Conservation (phyloP, 352 stramenopile species). For the Phytopythium litorale region DNA sequence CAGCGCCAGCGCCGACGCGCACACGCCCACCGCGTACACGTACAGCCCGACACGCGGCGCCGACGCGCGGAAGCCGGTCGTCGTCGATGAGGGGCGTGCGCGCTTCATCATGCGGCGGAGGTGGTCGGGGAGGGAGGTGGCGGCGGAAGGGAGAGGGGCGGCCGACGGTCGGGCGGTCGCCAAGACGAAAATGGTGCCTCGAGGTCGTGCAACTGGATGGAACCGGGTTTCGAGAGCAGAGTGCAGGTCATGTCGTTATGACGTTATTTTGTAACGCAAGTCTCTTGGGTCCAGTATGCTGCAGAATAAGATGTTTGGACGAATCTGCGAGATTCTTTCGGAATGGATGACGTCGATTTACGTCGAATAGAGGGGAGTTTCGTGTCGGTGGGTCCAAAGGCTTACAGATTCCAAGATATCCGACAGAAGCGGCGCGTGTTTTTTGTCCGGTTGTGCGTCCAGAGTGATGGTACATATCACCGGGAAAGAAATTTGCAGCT, state of each 20-base stretch:
- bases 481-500: background rate
- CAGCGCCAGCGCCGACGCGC: slow-evolving; percentile 21
- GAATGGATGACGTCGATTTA: background rate
- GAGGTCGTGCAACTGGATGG: too few relatives aligned
- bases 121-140: too few relatives aligned
- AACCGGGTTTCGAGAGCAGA: background rate
- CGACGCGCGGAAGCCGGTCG: background rate
- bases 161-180: background rate
- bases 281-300: background rate
- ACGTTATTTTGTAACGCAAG: background rate
- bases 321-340: background rate
- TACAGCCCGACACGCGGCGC: slow-evolving; percentile 12
- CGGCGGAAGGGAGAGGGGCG: too few relatives aligned
- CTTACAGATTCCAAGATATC: background rate
- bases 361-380: background rate
- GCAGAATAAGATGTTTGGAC: background rate
- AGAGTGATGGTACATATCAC: background rate
- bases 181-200: background rate
- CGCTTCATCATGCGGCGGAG: slow-evolving; percentile 20
- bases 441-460: background rate
- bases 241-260: background rate
- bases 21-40: slow-evolving; percentile 23
- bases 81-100: slow-evolving; percentile 1
- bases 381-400: background rate
- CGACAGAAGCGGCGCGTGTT: background rate